These are phyloP conservation scores for Pestalotiopsis sp. DNA, from an alignment of 2,329 filamentous ascomycete genomes.

Conservation along the genomic window DNA sequence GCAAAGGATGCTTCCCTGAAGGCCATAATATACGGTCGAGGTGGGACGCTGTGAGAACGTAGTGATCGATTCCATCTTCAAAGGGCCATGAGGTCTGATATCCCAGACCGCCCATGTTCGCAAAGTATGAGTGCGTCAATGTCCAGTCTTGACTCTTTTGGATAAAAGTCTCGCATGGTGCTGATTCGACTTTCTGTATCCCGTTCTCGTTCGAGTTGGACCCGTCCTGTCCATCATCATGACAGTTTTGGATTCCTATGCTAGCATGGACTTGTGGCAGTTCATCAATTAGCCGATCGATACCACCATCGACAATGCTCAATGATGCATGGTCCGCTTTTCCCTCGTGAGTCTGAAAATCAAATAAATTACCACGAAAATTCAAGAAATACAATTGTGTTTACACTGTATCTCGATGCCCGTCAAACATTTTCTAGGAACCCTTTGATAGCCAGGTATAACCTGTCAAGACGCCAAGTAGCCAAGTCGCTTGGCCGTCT, in stretches of 20 bases:
- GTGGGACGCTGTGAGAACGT: background rate
- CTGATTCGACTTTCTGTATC: background rate
- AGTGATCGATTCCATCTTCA: too few relatives aligned
- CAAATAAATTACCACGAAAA: too few relatives aligned
- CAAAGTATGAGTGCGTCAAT: background rate
- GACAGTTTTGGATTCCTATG: too few relatives aligned
- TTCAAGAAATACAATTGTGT: background rate
- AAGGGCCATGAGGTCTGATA: background rate
- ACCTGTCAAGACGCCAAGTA: background rate
- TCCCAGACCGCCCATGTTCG: background rate
- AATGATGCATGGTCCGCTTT: too few relatives aligned
- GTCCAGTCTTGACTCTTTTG: background rate
- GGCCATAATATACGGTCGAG: background rate
- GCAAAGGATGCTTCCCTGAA: background rate
- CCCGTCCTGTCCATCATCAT: background rate
- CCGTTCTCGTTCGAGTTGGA: background rate
- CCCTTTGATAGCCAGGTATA: background rate
- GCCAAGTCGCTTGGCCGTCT: background rate
- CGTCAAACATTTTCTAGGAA: background rate
- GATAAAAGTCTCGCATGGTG: too few relatives aligned
- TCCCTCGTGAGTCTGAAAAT: too few relatives aligned
- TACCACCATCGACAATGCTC: too few relatives aligned
- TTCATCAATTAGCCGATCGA: too few relatives aligned
- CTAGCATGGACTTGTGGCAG: too few relatives aligned
- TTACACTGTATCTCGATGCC: background rate